Percentiles rank a stretch among this genome's conserved stretches.
Conservation (phyloP, 257 asterid species). For the Solanum paucissectum region DNA sequence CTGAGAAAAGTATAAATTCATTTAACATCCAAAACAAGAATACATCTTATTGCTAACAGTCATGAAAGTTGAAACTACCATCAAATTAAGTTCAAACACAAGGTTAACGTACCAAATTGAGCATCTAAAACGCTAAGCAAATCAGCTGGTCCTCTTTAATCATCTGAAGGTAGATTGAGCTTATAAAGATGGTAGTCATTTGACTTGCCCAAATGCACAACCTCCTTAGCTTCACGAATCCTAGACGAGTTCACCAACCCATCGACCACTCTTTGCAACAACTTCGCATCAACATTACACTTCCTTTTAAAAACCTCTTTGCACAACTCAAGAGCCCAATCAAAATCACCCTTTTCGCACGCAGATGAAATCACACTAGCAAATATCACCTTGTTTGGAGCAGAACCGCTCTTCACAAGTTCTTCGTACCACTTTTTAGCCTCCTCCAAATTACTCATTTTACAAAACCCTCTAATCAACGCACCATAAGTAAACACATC, state of each 20-base stretch:
- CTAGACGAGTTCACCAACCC: constrained; percentile 18
- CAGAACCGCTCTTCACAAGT: constrained; percentile 4
- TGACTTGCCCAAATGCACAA: constrained; percentile 26
- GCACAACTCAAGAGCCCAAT: constrained; percentile 34
- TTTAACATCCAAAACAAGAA: neutral
- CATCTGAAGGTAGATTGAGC: constrained; percentile 14
- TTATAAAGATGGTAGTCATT: constrained; percentile 21
- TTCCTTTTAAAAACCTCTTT: constrained; percentile 21
- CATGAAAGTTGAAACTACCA: neutral
- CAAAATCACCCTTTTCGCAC: constrained; percentile 24
- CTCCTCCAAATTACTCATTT: constrained; percentile 17
- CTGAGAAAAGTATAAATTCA: neutral
- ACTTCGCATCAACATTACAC: constrained; percentile 10
- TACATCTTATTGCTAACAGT: neutral
- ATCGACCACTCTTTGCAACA: constrained; percentile 37
- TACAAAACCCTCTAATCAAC: constrained; percentile 23
- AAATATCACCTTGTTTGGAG: constrained; percentile 16
- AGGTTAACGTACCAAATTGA: neutral
- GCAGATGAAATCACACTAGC: constrained; percentile 16
- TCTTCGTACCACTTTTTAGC: constrained; percentile 31
- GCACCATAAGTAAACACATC: constrained; percentile 28
- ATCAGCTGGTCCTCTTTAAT: neutral
- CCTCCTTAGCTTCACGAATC: constrained; percentile 25
- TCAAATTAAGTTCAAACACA: neutral
- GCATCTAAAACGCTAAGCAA: neutral